Percentiles rank a stretch among this genome's conserved stretches.
phyloP scores from a whole-genome alignment of 164 flowering plant genomes.

The Berberis vulgaris region DNA sequence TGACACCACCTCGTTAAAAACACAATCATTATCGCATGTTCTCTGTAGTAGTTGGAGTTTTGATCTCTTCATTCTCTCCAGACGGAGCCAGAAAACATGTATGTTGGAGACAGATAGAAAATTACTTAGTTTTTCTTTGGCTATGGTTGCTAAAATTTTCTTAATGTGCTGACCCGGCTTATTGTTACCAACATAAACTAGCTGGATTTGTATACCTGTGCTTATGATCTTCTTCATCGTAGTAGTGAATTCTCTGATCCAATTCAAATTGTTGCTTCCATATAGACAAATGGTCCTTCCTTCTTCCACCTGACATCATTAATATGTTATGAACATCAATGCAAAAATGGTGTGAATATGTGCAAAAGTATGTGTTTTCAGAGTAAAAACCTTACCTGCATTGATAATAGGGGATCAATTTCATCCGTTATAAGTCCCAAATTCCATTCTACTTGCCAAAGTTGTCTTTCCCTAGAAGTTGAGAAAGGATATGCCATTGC shows the following conservation, averaged over 20 bases:
- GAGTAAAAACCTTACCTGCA: constrained; percentile 35
- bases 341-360: neutral
- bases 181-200: constrained; percentile 41
- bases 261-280: constrained; percentile 48
- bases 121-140: constrained; percentile 22
- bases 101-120: constrained; percentile 19
- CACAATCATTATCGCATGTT: constrained; percentile 14
- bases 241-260: constrained; percentile 50
- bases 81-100: constrained; percentile 54
- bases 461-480: constrained; percentile 42
- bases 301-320: constrained; percentile 49
- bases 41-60: constrained; percentile 16
- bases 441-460: constrained; percentile 55
- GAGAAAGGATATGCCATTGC: constrained; percentile 67
- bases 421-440: constrained; percentile 34
- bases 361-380: neutral
- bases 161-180: constrained; percentile 20
- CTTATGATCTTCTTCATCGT: constrained; percentile 25
- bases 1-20: constrained; percentile 33
- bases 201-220: constrained; percentile 37
- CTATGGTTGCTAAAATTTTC: constrained; percentile 22
- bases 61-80: constrained; percentile 54
- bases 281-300: constrained; percentile 54
- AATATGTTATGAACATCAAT: neutral
- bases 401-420: constrained; percentile 33